Base-by-base conservation (phyloP, 1,284 basidiomycete species). In the Malassezia arunalokei region DNA sequence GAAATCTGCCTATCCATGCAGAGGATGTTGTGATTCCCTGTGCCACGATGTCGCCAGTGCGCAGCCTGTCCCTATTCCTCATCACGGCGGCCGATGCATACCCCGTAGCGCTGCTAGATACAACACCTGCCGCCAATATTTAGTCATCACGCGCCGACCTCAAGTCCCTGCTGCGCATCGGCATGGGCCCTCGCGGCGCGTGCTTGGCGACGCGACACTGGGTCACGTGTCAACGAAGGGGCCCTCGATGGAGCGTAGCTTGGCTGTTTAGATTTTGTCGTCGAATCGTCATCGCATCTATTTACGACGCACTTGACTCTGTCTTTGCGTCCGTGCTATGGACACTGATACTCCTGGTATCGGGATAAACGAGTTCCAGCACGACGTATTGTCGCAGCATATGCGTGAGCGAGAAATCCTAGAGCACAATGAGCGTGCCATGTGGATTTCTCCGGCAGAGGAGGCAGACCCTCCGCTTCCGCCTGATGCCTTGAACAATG, bases 401-500 rank as follows among this genome's bases (percentile, higher is more conserved):
- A 35, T 15, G 33, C 33, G 33, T 35, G 33, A 35, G 3, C 15
- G 33, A 5, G 33, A 35, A 12, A 12, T 12, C 15, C 11, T 35
- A 35, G 33, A 35, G 33, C 43, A 35, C n/a, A 20, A 14, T 17
- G 43, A 44, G 31, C 43, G 15, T 11, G 20, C 43, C 8, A 44
- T 44, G 43, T 44, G 43, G 43, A 28, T 44, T 17, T 44, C 43
- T n/a, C 43, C 29, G 20, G 29, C 43, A 5, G 32, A 33, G 43
- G 20, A 31, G 6, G 43, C 37, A 3, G 44, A 47, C 11, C 44
- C 44, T 9, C 44, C 44, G 44, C 37, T 47, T 9, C 44, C 44
- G 6, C 44, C 44, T 7, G 38, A 47, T 20, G 44, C 44, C 7
- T 35, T 47, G n/a, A 32, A 38, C n/a, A 47, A 47, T n/a, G 44